Evolutionary conservation across 2,329 filamentous ascomycete species (phyloP).

Genomic region (Lachnum nothofagi): DNA sequence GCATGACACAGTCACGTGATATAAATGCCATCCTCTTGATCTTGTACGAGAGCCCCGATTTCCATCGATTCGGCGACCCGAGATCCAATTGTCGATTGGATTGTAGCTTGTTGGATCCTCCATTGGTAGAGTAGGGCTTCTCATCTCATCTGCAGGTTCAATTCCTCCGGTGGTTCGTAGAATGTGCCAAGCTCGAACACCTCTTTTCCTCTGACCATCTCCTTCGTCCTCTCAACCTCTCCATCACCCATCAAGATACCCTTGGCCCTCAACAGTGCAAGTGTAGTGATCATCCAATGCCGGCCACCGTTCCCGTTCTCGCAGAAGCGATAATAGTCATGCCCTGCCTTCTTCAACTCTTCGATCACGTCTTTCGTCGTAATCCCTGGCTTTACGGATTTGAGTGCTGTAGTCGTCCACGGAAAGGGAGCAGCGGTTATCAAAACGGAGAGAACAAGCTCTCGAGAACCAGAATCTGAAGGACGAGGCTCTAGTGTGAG

Average conservation of each 20-base stretch:
- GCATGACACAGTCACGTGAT: too few species aligned
- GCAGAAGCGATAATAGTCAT: not conserved
- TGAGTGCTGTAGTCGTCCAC: not conserved
- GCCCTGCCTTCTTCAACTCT: not conserved
- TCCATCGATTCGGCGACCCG: too few species aligned
- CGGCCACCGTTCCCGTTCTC: not conserved
- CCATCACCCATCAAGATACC: constrained; percentile 38
- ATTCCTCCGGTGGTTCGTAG: too few species aligned
- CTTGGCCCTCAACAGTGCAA: not conserved
- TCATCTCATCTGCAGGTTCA: too few species aligned
- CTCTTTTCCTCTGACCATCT: not conserved
- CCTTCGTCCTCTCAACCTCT: constrained; percentile 64
- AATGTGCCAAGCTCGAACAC: too few species aligned
- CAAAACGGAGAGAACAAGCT: not conserved
- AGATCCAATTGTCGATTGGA: too few species aligned
- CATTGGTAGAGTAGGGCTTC: too few species aligned
- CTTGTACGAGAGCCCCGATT: too few species aligned
- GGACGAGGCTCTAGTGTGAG: too few species aligned
- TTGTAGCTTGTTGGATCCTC: too few species aligned
- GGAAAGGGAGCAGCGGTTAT: not conserved
- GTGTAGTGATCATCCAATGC: not conserved
- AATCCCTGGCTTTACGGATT: not conserved
- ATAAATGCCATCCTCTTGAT: too few species aligned
- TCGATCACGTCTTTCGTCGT: not conserved
- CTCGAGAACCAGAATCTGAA: too few species aligned